phyloP scores from a whole-genome alignment of 2,329 filamentous ascomycete species.

The Cladosporium sp. region DNA sequence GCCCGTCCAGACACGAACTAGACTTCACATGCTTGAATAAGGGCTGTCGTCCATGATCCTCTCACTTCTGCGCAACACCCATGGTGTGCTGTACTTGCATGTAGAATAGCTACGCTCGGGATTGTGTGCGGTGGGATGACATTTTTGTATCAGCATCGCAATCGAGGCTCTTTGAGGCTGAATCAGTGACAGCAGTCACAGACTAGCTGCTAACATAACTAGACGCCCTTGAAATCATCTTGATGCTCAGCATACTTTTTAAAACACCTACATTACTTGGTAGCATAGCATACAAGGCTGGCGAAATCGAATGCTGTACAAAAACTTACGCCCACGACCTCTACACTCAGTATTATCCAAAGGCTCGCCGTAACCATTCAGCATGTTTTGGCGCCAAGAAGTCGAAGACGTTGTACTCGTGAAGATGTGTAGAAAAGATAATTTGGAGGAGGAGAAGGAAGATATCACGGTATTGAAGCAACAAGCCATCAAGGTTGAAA shows the following conservation, averaged over 20 bases:
- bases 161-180: background rate
- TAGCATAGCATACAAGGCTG: background rate
- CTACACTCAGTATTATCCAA: background rate
- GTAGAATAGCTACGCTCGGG: background rate
- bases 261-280: too few relatives aligned
- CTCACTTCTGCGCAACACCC: background rate
- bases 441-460: background rate
- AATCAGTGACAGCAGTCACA: background rate
- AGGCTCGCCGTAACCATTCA: background rate
- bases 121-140: background rate
- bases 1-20: background rate
- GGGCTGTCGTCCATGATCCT: too few relatives aligned
- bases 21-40: background rate
- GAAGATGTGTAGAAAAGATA: too few relatives aligned
- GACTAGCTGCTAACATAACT: background rate
- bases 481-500: slow-evolving; percentile 1
- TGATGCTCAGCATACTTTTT: too few relatives aligned
- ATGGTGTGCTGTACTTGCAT: background rate
- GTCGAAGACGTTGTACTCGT: background rate
- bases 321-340: background rate
- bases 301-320: background rate
- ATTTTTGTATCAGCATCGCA: background rate
- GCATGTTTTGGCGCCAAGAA: background rate
- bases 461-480: background rate
- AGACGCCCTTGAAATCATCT: too few relatives aligned